Evolutionary conservation across 805 yeast species (phyloP).

Genomic region (Teunomyces kruisii): DNA sequence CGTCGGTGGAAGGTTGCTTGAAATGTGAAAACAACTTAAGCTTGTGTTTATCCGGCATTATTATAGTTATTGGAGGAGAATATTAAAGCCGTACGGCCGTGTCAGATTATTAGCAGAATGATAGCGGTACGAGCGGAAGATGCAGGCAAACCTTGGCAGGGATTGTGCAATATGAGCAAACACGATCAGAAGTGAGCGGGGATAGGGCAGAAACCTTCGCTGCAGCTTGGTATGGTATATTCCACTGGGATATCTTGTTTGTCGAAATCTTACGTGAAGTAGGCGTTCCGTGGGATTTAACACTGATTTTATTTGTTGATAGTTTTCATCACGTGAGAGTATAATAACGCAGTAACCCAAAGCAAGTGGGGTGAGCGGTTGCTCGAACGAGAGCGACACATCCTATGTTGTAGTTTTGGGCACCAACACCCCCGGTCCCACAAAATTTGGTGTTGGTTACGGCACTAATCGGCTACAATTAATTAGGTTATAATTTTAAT

Average conservation of each 20-base stretch:
- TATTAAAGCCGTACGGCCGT: not conserved
- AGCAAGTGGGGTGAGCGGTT: constrained; percentile 1
- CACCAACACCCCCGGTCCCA: not conserved
- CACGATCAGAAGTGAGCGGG: not conserved
- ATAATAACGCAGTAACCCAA: not conserved
- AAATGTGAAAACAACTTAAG: constrained; percentile 41
- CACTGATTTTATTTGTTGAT: constrained; percentile 4
- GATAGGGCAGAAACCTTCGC: not conserved
- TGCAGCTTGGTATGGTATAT: not conserved
- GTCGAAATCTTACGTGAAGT: not conserved
- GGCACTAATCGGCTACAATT: not conserved
- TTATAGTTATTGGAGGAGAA: not conserved
- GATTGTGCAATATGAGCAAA: not conserved
- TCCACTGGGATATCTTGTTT: not conserved
- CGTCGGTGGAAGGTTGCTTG: constrained; percentile 25
- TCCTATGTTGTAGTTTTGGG: not conserved
- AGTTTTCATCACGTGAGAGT: not conserved
- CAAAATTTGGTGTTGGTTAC: not conserved
- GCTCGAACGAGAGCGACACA: not conserved
- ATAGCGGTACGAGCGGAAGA: constrained; percentile 4
- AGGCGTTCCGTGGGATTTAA: constrained; percentile 1
- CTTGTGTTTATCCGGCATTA: constrained; percentile 46
- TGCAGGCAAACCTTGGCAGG: constrained; percentile 1
- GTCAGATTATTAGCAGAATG: not conserved
- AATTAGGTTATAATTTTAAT: not conserved